Percentiles rank a stretch among this genome's conserved stretches.
Conservation (phyloP, 768 basidiomycete genomes). For the Amanita rimosa region DNA sequence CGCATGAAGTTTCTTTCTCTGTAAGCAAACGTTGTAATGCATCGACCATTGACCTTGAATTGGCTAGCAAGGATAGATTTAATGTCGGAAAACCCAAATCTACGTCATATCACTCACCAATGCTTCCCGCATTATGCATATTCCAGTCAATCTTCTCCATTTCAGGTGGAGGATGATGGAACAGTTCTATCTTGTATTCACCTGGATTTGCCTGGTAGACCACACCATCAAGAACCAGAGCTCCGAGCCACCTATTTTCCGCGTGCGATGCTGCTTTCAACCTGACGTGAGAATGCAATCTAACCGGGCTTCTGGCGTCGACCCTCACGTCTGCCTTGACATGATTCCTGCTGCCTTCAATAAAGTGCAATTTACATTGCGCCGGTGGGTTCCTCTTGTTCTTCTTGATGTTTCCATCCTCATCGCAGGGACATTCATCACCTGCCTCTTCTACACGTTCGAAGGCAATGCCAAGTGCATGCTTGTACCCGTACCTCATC, state of each 20-base stretch:
- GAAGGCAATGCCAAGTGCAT: constrained; percentile 45
- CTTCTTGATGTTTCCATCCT: constrained; percentile 36
- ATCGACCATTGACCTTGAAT: constrained; percentile 55
- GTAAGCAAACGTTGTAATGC: constrained; percentile 36
- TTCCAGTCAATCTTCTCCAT: constrained; percentile 51
- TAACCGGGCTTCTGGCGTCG: constrained; percentile 34
- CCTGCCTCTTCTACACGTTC: constrained; percentile 59
- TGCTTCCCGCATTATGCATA: constrained; percentile 50
- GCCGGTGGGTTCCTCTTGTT: constrained; percentile 32
- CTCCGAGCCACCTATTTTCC: constrained; percentile 33
- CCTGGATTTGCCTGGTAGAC: constrained; percentile 42
- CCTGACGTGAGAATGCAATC: constrained; percentile 58
- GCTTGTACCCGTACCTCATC: constrained; percentile 38
- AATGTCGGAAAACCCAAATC: neutral
- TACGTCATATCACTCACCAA: constrained; percentile 23
- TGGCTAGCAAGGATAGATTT: constrained; percentile 26
- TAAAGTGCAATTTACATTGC: constrained; percentile 25
- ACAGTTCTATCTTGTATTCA: constrained; percentile 39
- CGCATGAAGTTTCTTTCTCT: constrained; percentile 33
- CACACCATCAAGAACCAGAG: constrained; percentile 45
- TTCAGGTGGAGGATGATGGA: constrained; percentile 53
- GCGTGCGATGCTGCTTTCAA: constrained; percentile 47
- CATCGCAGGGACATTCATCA: constrained; percentile 56
- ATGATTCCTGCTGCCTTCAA: constrained; percentile 23
- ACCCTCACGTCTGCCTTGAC: constrained; percentile 45